Conservation (phyloP, 2,329 filamentous ascomycete species). For the Clathrospora elynae region DNA sequence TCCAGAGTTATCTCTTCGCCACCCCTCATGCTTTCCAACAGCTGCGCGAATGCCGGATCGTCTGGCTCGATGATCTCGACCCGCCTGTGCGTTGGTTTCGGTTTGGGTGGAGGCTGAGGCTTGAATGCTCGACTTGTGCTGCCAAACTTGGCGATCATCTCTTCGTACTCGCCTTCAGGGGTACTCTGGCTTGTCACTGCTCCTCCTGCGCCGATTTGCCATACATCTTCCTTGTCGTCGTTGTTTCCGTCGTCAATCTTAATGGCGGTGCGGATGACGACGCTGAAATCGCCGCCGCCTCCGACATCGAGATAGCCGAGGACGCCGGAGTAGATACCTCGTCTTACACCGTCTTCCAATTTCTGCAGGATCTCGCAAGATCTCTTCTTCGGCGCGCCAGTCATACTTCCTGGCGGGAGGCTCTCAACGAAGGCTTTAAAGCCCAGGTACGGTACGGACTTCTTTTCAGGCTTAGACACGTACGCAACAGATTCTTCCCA, state of each 20-base stretch:
- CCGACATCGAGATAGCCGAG: constrained; percentile 88
- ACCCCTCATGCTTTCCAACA: constrained; percentile 24
- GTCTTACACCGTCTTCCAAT: constrained; percentile 67
- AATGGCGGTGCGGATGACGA: constrained; percentile 84
- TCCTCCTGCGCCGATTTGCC: constrained; percentile 87
- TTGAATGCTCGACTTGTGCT: constrained; percentile 41
- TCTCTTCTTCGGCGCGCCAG: constrained; percentile 90
- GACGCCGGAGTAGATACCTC: constrained; percentile 85
- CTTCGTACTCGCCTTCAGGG: constrained; percentile 79
- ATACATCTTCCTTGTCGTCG: constrained; percentile 58
- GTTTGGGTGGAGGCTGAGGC: constrained; percentile 19
- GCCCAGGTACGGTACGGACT: constrained; percentile 55
- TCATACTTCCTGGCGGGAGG: constrained; percentile 93
- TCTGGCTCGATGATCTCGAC: constrained; percentile 27
- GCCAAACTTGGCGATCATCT: constrained; percentile 68
- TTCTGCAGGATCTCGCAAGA: constrained; percentile 79
- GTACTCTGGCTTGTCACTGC: constrained; percentile 87
- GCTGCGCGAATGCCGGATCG: constrained; percentile 26
- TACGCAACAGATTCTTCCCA: constrained; percentile 41
- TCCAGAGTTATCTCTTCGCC: constrained; percentile 22
- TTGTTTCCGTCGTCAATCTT: constrained; percentile 38
- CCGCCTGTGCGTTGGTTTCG: constrained; percentile 14
- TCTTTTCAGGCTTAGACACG: constrained; percentile 14
- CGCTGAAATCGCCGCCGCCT: constrained; percentile 86
- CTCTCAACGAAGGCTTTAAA: constrained; percentile 77